Evolutionary conservation across 768 basidiomycete genomes (phyloP).

Genomic region (Lactarius hengduanensis): DNA sequence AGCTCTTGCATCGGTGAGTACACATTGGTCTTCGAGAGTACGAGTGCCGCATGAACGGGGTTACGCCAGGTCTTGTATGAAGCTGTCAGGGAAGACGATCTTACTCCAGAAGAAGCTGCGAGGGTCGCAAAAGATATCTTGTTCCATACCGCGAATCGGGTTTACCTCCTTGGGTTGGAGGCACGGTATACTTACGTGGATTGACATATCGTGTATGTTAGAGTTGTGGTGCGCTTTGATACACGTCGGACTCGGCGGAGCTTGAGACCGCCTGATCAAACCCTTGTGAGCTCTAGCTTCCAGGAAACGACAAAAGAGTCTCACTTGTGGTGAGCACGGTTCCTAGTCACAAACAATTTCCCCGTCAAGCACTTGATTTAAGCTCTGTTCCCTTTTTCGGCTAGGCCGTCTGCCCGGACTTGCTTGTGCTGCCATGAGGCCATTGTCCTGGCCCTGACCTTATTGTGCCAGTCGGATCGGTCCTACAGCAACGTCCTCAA

Average conservation of each 20-base stretch:
- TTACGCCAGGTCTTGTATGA: conserved; percentile 53
- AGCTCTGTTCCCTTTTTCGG: neutral
- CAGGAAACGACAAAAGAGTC: neutral
- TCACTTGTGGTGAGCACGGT: neutral
- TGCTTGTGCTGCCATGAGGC: neutral
- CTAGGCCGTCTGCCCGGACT: neutral
- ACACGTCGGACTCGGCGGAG: neutral
- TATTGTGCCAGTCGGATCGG: neutral
- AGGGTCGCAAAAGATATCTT: conserved; percentile 53
- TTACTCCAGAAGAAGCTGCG: conserved; percentile 56
- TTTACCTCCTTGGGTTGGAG: conserved; percentile 57
- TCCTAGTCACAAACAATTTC: neutral
- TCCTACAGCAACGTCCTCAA: neutral
- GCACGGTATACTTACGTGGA: conserved; percentile 25
- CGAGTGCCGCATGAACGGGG: neutral
- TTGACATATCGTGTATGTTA: neutral
- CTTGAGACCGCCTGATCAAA: neutral
- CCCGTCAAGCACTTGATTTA: neutral
- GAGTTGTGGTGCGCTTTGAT: neutral
- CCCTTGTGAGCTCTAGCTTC: neutral
- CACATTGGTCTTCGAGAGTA: neutral
- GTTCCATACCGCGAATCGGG: conserved; percentile 63
- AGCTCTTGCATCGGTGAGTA: conserved; percentile 53
- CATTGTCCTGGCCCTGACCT: neutral
- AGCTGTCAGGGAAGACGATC: conserved; percentile 46